Evolutionary conservation across 345 rosid genomes (phyloP).

Genomic region (Camelina neglecta): DNA sequence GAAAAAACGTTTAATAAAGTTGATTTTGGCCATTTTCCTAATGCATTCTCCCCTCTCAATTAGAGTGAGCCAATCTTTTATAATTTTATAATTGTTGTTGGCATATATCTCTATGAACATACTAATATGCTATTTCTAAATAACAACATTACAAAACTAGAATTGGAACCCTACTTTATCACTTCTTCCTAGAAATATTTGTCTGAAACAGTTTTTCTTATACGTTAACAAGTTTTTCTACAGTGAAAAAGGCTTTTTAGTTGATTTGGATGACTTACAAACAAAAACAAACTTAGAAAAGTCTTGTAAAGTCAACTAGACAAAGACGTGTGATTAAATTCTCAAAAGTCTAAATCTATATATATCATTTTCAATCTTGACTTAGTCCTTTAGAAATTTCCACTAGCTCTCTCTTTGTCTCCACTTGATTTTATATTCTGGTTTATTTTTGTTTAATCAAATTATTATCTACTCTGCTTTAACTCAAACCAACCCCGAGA

Average conservation of each 20-base stretch:
- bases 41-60: neutral
- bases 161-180: neutral
- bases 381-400: slow-evolving; percentile 21
- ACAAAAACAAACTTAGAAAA: neutral
- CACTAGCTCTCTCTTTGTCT: slow-evolving; percentile 19
- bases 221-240: slow-evolving; percentile 24
- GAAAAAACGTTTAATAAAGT: too few species aligned
- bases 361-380: slow-evolving; percentile 28
- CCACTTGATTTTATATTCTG: neutral
- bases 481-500: slow-evolving; percentile 16
- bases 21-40: neutral
- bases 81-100: neutral
- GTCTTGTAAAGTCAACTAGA: slow-evolving; percentile 23
- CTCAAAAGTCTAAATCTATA: neutral
- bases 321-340: slow-evolving; percentile 2
- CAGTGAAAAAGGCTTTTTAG: neutral
- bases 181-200: neutral
- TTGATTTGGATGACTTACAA: neutral
- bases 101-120: too few species aligned
- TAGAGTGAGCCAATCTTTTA: neutral
- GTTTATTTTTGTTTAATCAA: slow-evolving; percentile 6
- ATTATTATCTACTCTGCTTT: slow-evolving; percentile 12
- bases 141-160: neutral
- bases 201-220: slow-evolving; percentile 1
- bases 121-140: neutral